Base-by-base conservation (phyloP, 2,329 filamentous ascomycete genomes). In the Chaetomiaceae sp. region DNA sequence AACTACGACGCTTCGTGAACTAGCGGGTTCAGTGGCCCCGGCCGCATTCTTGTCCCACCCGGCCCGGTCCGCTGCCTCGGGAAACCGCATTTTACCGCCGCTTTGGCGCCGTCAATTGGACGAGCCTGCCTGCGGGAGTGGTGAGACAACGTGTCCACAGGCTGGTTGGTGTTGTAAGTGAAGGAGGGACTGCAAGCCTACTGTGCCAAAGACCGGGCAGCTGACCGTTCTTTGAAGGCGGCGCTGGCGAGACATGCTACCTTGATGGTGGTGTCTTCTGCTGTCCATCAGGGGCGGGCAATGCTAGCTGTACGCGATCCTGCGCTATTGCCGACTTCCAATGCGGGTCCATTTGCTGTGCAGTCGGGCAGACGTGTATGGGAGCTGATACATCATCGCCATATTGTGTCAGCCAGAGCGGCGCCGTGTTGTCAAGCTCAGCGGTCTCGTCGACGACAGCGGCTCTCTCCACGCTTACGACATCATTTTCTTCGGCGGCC, bases 141-240 rank as follows among this genome's bases (percentile, higher is more conserved):
- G 36, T 13, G 54, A 57, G 27, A 57, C 55, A 21, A 53, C 56
- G 23, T 61, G 59, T 36, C 38, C 57, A 1, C 57, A 61, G 20
- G 55, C 42, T 11, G 55, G 51, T n/a, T 61, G 59, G 59, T 61
- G 59, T 23, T 61, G 58, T 58, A 57, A 43, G 56, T 52, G n/a
- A 34, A 14, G 32, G 25, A 2, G n/a, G n/a, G n/a, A n/a, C n/a
- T n/a, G n/a, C n/a, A n/a, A n/a, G n/a, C n/a, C n/a, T n/a, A n/a
- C n/a, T n/a, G n/a, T n/a, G n/a, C n/a, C n/a, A n/a, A n/a, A n/a
- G n/a, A n/a, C n/a, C n/a, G n/a, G n/a, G n/a, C n/a, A 0, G 18
- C 33, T 46, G 16, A 52, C 49, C 18, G 9, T n/a, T 2, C 1
- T 20, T 2, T 16, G 7, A 20, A 58, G 56, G 56, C 41, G 46